phyloP scores from a whole-genome alignment of 768 basidiomycete species.

The Lentinula guzmanii region DNA sequence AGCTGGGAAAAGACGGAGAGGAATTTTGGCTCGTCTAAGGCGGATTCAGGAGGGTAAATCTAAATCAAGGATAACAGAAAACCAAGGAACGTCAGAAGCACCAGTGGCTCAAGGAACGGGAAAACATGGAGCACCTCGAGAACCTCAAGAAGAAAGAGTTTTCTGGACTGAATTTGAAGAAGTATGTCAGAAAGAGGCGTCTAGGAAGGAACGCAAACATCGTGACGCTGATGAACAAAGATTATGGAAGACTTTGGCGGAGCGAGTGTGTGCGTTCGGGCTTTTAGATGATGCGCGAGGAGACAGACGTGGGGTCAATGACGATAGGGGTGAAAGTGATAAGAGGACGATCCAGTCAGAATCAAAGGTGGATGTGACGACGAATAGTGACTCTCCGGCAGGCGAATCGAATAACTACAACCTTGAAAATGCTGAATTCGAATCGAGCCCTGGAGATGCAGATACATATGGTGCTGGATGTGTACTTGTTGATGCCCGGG shows the following conservation, averaged over 20 bases:
- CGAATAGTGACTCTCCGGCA: neutral
- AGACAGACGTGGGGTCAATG: neutral
- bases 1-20: neutral
- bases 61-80: too few relatives aligned
- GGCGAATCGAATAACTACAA: too few relatives aligned
- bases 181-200: neutral
- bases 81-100: neutral
- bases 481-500: constrained; percentile 66
- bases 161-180: neutral
- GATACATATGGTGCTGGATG: constrained; percentile 30
- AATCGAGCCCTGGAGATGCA: neutral
- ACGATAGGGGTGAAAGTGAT: neutral
- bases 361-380: neutral
- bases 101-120: neutral
- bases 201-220: neutral
- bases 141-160: neutral
- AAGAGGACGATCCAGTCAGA: neutral
- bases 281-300: constrained; percentile 31
- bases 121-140: neutral
- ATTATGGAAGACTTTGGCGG: constrained; percentile 61
- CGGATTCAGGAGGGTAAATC: neutral
- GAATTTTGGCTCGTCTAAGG: neutral
- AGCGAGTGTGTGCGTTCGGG: constrained; percentile 87
- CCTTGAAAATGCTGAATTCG: neutral
- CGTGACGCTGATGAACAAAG: neutral